Evolutionary conservation across 805 yeast species (phyloP).

Genomic region (Teunomyces tritomae): DNA sequence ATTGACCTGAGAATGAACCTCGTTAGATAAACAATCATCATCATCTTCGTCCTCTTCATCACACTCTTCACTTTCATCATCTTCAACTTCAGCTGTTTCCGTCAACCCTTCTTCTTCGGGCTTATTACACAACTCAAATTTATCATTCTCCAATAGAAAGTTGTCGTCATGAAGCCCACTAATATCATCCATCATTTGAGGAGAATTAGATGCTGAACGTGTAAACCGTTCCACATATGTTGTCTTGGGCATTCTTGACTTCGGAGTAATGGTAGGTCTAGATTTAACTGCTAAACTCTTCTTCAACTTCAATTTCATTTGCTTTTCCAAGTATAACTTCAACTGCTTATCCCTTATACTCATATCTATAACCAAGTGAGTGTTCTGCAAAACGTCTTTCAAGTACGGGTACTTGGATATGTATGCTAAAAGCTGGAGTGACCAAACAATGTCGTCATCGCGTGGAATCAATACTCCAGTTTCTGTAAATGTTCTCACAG

Average conservation of each 20-base stretch:
- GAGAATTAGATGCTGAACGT: conserved; percentile 38
- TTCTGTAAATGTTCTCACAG: conserved; percentile 40
- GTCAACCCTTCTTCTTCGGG: conserved; percentile 20
- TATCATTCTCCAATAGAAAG: conserved; percentile 33
- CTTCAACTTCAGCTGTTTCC: conserved; percentile 17
- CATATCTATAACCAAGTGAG: conserved; percentile 72
- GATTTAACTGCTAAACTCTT: conserved; percentile 26
- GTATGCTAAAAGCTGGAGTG: conserved; percentile 86
- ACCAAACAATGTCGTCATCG: conserved; percentile 93
- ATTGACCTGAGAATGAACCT: conserved; percentile 4
- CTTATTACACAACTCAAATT: conserved; percentile 28
- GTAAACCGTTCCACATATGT: conserved; percentile 22
- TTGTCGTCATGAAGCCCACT: conserved; percentile 28
- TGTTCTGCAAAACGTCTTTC: conserved; percentile 69
- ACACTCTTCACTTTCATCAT: conserved; percentile 23
- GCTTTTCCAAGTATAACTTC: conserved; percentile 34
- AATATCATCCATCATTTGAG: conserved; percentile 36
- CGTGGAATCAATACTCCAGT: conserved; percentile 82
- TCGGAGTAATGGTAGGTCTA: conserved; percentile 34
- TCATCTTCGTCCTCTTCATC: conserved; percentile 28
- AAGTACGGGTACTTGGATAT: conserved; percentile 86
- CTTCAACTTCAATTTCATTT: conserved; percentile 30
- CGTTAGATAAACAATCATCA: conserved; percentile 11
- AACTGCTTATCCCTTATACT: conserved; percentile 42
- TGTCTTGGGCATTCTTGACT: conserved; percentile 25